Percentiles rank a stretch among this genome's conserved stretches.
Evolutionary conservation across 225 moss, liverwort and hornwort species (phyloP).

Genomic region (Neckera pumila): DNA sequence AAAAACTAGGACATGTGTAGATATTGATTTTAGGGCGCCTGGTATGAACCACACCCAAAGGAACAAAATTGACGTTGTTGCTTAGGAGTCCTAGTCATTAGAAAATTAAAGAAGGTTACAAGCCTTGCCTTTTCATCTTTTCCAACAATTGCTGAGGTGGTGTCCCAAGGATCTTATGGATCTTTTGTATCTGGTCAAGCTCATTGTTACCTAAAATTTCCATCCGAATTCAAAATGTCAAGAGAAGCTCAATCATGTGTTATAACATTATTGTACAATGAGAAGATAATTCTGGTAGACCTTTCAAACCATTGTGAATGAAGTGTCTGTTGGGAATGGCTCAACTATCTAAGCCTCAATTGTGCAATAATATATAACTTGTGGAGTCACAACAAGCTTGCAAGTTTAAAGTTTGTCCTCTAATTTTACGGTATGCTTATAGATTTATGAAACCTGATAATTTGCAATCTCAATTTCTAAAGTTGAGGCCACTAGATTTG

Average conservation of each 20-base stretch:
- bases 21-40: too few relatives aligned
- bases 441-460: not conserved
- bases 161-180: slow-evolving; percentile 94
- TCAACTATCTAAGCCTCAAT: too few relatives aligned
- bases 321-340: too few relatives aligned
- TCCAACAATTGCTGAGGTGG: slow-evolving; percentile 84
- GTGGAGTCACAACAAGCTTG: not conserved
- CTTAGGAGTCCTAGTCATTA: accelerated
- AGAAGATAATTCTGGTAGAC: too few relatives aligned
- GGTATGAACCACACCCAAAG: too few relatives aligned
- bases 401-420: not conserved
- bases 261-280: not conserved
- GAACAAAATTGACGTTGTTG: accelerated
- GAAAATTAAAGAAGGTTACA: too few relatives aligned
- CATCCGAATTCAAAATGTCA: not conserved
- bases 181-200: slow-evolving; percentile 90
- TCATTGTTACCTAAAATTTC: slow-evolving; percentile 73
- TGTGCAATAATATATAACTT: not conserved
- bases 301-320: too few relatives aligned
- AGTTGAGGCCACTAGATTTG: not conserved
- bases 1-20: too few relatives aligned
- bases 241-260: not conserved
- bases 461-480: not conserved
- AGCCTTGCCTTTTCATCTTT: slow-evolving; percentile 77
- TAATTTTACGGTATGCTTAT: not conserved